phyloP scores from a whole-genome alignment of 371 early-diverging fungal species.

The Lichtheimia ornata region DNA sequence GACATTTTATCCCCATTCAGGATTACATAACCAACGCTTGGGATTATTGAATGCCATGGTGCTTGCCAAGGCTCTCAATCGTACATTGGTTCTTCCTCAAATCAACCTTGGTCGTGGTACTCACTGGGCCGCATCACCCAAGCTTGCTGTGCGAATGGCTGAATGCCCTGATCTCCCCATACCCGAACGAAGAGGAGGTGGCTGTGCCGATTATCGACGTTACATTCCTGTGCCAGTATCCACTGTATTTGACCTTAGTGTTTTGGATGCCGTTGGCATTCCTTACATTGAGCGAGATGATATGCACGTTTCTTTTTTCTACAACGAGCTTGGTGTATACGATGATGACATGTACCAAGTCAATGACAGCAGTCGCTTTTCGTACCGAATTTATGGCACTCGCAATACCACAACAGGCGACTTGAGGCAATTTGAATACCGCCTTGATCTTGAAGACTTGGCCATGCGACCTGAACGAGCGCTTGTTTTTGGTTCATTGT shows the following conservation, averaged over 20 bases:
- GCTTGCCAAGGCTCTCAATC: slow-evolving; percentile 30
- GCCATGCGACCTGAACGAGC: slow-evolving; percentile 29
- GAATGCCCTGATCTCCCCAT: slow-evolving; percentile 9
- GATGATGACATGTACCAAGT: slow-evolving; percentile 23
- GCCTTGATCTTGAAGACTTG: slow-evolving; percentile 40
- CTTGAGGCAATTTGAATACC: slow-evolving; percentile 20
- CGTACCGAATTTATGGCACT: slow-evolving; percentile 50
- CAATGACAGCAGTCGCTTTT: slow-evolving; percentile 35
- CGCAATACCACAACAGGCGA: slow-evolving; percentile 12
- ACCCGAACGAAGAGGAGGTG: slow-evolving; percentile 3
- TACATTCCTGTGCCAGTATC: slow-evolving; percentile 22
- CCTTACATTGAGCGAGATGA: slow-evolving; percentile 26
- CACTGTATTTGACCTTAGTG: slow-evolving; percentile 26
- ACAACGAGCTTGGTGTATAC: slow-evolving; percentile 11
- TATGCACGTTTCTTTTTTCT: slow-evolving; percentile 32
- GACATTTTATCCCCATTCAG: slow-evolving; percentile 36
- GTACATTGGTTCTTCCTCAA: slow-evolving; percentile 33
- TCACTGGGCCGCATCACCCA: slow-evolving; percentile 20
- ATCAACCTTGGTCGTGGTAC: slow-evolving; percentile 26
- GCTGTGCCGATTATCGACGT: slow-evolving; percentile 21
- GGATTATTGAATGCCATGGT: slow-evolving; percentile 34
- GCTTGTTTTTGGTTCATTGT: slow-evolving; percentile 46
- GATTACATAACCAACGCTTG: slow-evolving; percentile 35
- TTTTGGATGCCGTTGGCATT: slow-evolving; percentile 23
- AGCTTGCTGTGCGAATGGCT: slow-evolving; percentile 10